These are phyloP conservation scores for Aspergillus hiratsukae DNA, from an alignment of 2,329 filamentous ascomycete species.

Conservation along the genomic window DNA sequence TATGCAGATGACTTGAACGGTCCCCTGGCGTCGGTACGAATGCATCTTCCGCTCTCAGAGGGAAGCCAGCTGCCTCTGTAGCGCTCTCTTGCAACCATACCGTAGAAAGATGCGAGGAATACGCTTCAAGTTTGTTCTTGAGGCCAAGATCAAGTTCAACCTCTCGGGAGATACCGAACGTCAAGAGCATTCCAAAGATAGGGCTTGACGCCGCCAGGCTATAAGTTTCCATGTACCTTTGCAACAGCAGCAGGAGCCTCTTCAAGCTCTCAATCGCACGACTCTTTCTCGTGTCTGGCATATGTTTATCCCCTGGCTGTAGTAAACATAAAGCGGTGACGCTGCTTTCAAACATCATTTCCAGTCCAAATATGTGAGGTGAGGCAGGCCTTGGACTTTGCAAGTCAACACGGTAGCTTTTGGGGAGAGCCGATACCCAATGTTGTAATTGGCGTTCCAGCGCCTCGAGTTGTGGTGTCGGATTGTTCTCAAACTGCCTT, in stretches of 20 bases:
- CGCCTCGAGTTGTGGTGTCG: conserved; percentile 24
- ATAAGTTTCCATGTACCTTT: conserved; percentile 37
- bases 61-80: background rate
- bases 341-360: conserved; percentile 32
- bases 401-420: conserved; percentile 26
- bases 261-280: conserved; percentile 33
- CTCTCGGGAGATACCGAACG: conserved; percentile 24
- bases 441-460: conserved; percentile 29
- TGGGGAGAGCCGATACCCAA: conserved; percentile 28
- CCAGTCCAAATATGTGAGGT: conserved; percentile 31
- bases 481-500: conserved; percentile 18
- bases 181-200: conserved; percentile 40
- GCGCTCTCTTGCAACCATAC: conserved; percentile 22
- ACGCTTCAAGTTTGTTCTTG: conserved; percentile 23
- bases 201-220: conserved; percentile 37
- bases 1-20: background rate
- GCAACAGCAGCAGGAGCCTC: conserved; percentile 32
- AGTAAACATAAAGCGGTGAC: conserved; percentile 17
- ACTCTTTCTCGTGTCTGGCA: conserved; percentile 17
- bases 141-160: conserved; percentile 23
- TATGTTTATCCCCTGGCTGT: conserved; percentile 20
- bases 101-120: conserved; percentile 25
- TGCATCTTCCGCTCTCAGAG: background rate
- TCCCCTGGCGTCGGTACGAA: background rate
- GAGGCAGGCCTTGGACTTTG: conserved; percentile 23